Conservation (phyloP, 176 grass and related monocot genomes). For the Rhynchospora pubera region DNA sequence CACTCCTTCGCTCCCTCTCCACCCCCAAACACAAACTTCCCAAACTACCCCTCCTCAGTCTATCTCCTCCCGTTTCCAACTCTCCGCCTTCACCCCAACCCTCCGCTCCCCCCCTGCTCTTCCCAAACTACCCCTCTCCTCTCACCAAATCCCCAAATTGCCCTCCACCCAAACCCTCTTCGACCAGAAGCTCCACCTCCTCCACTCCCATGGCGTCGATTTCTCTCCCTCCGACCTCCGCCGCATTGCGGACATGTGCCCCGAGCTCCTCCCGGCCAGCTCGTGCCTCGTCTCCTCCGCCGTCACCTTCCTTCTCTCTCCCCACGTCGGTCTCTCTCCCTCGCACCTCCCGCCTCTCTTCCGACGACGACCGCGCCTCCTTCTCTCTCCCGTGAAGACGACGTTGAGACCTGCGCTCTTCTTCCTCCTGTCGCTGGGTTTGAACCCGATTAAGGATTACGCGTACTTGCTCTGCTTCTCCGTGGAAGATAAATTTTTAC, state of each 20-base stretch:
- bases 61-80: constrained; percentile 1
- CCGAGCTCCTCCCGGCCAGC: constrained; percentile 57
- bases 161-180: neutral
- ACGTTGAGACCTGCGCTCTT: constrained; percentile 66
- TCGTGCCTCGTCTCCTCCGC: constrained; percentile 31
- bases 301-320: constrained; percentile 46
- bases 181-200: constrained; percentile 19
- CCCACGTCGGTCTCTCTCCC: constrained; percentile 33
- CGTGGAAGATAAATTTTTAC: constrained; percentile 84
- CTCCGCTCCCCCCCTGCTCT: constrained; percentile 1
- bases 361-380: constrained; percentile 58
- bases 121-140: neutral
- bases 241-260: constrained; percentile 73
- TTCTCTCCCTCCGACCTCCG: constrained; percentile 53
- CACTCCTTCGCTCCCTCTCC: constrained; percentile 12
- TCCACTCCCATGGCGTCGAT: constrained; percentile 32
- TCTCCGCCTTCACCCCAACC: neutral
- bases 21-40: neutral
- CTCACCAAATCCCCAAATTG: neutral
- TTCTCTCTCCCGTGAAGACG: constrained; percentile 52
- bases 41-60: neutral
- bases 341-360: constrained; percentile 48
- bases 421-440: constrained; percentile 75
- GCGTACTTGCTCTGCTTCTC: constrained; percentile 71
- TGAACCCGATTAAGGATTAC: constrained; percentile 46